These are phyloP conservation scores for Ustilago cynodontis DNA, from an alignment of 1,284 basidiomycete genomes.

Conservation along the genomic window DNA sequence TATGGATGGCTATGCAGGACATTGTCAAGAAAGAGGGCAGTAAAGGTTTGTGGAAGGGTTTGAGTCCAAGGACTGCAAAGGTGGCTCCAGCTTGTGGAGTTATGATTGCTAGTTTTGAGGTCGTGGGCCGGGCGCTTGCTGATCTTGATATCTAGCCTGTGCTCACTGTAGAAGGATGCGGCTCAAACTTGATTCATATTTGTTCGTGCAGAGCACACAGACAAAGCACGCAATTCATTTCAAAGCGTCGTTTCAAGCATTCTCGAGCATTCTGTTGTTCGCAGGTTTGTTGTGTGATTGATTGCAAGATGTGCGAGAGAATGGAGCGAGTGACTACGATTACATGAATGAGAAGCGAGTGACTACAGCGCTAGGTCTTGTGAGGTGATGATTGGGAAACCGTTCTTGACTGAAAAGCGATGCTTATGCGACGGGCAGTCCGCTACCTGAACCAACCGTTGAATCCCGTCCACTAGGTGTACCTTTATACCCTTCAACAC, in stretches of 20 bases:
- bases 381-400: neutral
- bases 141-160: conserved; percentile 33
- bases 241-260: neutral
- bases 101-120: conserved; percentile 97
- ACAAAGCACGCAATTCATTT: neutral
- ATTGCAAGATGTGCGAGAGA: neutral
- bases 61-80: conserved; percentile 89
- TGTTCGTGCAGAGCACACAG: neutral
- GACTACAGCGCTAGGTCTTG: neutral
- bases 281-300: neutral
- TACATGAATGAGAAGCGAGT: conserved; percentile 7
- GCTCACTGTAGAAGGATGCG: neutral
- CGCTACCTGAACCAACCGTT: neutral
- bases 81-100: conserved; percentile 99
- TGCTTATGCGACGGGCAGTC: conserved; percentile 19
- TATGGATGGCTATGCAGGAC: conserved; percentile 74
- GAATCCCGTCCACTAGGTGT: neutral
- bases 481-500: conserved; percentile 46
- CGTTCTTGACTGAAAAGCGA: neutral
- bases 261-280: neutral
- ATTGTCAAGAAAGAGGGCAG: conserved; percentile 84
- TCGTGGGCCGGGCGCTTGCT: conserved; percentile 67
- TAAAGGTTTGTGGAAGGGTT: conserved; percentile 83
- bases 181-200: neutral
- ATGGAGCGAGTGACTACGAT: conserved; percentile 8